Conservation (phyloP, 176 grass and related monocot genomes). For the Luzula sylvatica region DNA sequence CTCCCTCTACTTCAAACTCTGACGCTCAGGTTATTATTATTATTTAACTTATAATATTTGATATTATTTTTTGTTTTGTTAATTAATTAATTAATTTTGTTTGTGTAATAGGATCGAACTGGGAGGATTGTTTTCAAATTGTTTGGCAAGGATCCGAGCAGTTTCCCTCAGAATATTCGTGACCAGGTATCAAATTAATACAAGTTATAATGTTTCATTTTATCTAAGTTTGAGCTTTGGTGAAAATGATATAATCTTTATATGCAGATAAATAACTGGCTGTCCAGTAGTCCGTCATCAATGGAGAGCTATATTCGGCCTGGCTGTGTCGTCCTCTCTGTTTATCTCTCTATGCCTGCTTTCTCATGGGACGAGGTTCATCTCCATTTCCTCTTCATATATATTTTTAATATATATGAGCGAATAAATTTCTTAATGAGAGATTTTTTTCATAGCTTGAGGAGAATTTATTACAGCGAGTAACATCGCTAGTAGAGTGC, state of each 20-base stretch:
- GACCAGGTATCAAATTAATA: conserved; percentile 34
- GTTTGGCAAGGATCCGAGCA: conserved; percentile 91
- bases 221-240: too few relatives aligned
- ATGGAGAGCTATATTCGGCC: conserved; percentile 97
- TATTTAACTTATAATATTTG: background rate
- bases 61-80: conserved; percentile 10
- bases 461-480: conserved; percentile 59
- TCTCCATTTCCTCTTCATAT: conserved; percentile 12
- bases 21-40: conserved; percentile 61
- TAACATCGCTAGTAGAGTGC: conserved; percentile 50
- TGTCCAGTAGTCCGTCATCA: conserved; percentile 76
- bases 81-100: background rate
- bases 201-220: background rate
- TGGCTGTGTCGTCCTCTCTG: conserved; percentile 78
- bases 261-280: conserved; percentile 80
- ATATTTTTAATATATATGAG: too few relatives aligned
- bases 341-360: conserved; percentile 77
- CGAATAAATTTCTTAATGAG: too few relatives aligned
- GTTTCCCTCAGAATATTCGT: conserved; percentile 63
- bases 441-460: conserved; percentile 56
- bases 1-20: conserved; percentile 82
- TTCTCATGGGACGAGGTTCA: conserved; percentile 81
- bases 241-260: background rate
- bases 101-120: conserved; percentile 64
- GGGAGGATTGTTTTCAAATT: conserved; percentile 96